Evolutionary conservation across 805 yeast genomes (phyloP), one percentile per base, ranked within the genome.

Genomic region (Yamadazyma olivae): DNA sequence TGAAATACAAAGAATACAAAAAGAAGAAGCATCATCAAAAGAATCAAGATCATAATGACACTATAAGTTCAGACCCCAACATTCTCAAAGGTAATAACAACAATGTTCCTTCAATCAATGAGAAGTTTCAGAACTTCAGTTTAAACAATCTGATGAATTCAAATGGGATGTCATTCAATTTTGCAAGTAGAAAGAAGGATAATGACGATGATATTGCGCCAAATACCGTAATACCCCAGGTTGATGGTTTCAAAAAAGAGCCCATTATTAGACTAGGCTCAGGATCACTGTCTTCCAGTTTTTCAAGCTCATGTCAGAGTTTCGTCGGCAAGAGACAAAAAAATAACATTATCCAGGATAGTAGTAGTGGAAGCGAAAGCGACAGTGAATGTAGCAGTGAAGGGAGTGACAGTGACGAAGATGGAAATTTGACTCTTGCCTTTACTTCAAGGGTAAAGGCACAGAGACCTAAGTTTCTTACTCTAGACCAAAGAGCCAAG

Each of bases 401-500:
- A 7, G 51, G 40, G 28, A 53, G 59, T 30, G 71, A 60, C 5
- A 60, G 60, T 21, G 74, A 66, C 14, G 64, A 54, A 22, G 74
- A 65, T 32, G 73, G 65, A 1, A 67, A 71, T 41, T 51, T 71
- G 38, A 70, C 75, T 1, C 53, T 72, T 26, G 71, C 69, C 18
- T 68, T 72, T 43, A 49, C 67, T 2, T 66, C 74, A 3, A 67
- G 67, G 42, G 55, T 67, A 6, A 56, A 59, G 0, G 64, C 63
- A 1, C 41, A 58, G 5, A 48, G 64, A 18, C 71, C 73, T 1
- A 59, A 58, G 15, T 56, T 63, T 39, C 46, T 67, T 10, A 41
- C 56, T 4, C 41, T 63, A 30, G 49, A 50, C 31, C 55, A 58
- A 18, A 46, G 74, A 18, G 66, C 72, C 6, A 60, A 57, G 41